Percentiles rank a stretch among this genome's conserved stretches.
phyloP scores from a whole-genome alignment of 1,284 basidiomycete species.

The Takashimella tepidaria region DNA sequence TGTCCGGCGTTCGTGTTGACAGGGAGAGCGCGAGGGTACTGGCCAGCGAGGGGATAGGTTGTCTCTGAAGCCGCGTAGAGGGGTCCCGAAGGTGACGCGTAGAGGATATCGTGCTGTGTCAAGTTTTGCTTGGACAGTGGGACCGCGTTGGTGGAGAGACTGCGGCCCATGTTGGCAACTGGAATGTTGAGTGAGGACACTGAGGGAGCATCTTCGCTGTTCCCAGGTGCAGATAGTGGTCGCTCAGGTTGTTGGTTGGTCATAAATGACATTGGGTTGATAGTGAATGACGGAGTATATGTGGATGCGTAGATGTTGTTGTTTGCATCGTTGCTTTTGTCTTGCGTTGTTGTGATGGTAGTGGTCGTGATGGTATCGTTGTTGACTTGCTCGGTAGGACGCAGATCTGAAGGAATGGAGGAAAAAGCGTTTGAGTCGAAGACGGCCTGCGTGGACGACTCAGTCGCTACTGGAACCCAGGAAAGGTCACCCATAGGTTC shows the following conservation, averaged over 20 bases:
- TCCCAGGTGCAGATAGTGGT: constrained; percentile 27
- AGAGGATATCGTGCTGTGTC: background rate
- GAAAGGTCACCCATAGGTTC: background rate
- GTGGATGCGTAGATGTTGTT: background rate
- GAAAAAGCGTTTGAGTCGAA: constrained; percentile 7
- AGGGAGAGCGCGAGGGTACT: background rate
- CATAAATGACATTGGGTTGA: constrained; percentile 19
- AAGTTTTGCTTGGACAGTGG: background rate
- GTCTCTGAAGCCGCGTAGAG: constrained; percentile 1
- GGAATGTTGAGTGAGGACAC: background rate
- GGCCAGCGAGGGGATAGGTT: constrained; percentile 23
- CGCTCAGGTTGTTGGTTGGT: constrained; percentile 12
- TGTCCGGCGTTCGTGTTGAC: background rate
- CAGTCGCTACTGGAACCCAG: background rate
- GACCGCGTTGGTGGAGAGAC: background rate
- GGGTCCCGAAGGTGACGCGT: background rate
- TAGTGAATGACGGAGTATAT: constrained; percentile 19
- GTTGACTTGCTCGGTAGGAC: constrained; percentile 2
- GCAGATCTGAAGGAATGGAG: constrained; percentile 11
- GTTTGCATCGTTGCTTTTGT: too few species aligned
- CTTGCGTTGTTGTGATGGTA: background rate
- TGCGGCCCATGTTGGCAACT: background rate
- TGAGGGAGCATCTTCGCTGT: constrained; percentile 6
- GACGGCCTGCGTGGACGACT: constrained; percentile 22
- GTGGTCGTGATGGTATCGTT: background rate